phyloP scores from a whole-genome alignment of 2,329 filamentous ascomycete genomes.

The Cryphonectria parasitica region DNA sequence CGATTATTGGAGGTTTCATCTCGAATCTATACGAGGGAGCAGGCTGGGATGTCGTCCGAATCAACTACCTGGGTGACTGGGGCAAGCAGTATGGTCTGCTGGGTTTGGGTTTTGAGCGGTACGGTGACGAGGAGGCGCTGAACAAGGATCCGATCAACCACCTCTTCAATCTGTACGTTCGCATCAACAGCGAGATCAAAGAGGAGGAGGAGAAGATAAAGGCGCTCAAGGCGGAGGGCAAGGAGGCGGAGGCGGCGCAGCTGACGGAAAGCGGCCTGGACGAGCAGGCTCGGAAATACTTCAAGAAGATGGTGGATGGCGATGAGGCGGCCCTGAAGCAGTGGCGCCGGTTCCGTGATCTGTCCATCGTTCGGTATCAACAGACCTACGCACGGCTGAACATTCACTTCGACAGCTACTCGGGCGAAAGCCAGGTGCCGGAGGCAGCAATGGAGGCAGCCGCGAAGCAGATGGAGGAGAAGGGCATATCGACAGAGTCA shows the following conservation, averaged over 20 bases:
- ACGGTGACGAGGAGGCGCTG: slow-evolving; percentile 74
- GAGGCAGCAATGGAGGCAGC: slow-evolving; percentile 68
- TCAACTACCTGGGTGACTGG: slow-evolving; percentile 84
- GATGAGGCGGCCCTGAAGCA: slow-evolving; percentile 62
- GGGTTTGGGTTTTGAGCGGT: slow-evolving; percentile 75
- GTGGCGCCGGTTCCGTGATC: slow-evolving; percentile 69
- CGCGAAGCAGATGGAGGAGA: slow-evolving; percentile 65
- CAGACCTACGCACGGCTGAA: slow-evolving; percentile 72
- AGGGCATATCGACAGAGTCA: slow-evolving; percentile 68
- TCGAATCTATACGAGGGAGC: slow-evolving; percentile 71
- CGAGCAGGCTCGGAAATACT: slow-evolving; percentile 75
- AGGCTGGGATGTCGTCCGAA: slow-evolving; percentile 73
- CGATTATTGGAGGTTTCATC: slow-evolving; percentile 79
- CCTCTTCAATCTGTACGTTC: slow-evolving; percentile 80
- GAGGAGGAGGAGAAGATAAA: slow-evolving; percentile 70
- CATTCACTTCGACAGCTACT: slow-evolving; percentile 73
- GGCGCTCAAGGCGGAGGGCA: slow-evolving; percentile 55
- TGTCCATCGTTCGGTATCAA: slow-evolving; percentile 69
- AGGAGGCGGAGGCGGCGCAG: slow-evolving; percentile 54
- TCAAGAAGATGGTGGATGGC: slow-evolving; percentile 72
- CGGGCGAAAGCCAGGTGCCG: slow-evolving; percentile 74
- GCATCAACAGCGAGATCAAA: slow-evolving; percentile 70
- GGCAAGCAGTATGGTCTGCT: slow-evolving; percentile 77
- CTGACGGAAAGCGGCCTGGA: slow-evolving; percentile 59
- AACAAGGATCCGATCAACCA: slow-evolving; percentile 78